Evolutionary conservation across 108 stramenopile genomes (phyloP), one percentile per base, ranked within the genome.

Genomic region (Epithemia pelagica): DNA sequence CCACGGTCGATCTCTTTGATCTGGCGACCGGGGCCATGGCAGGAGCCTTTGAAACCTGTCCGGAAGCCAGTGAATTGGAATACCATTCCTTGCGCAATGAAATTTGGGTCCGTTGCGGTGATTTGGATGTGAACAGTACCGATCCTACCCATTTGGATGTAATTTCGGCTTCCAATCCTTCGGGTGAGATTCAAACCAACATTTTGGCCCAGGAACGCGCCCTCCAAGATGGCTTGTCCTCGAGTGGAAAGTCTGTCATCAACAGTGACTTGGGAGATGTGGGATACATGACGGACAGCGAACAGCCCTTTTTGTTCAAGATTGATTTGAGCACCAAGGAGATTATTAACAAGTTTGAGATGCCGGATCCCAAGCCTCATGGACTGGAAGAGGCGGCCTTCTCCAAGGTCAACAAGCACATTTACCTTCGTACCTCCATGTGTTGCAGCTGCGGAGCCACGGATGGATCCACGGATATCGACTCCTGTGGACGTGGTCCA

Each of bases 41-140:
- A 25, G 65, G 65, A 21, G 59, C 65, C 10, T 63, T 74, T 33
- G 67, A 62, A 2, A 63, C 67, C 52, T 74, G 73, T 54, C 1
- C 24, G 26, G 64, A 33, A 19, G 67, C 73, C 19, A 25, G n/a
- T 30, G 61, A 61, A 30, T 23, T 74, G 56, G 67, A 74, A 56
- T 74, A 63, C 62, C 61, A 68, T 58, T 63, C 73, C 23, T 55
- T 68, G n/a, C 73, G 73, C 28, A 67, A 74, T 8, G 73, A 74
- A 54, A 54, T 68, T 18, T 74, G 67, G 62, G 67, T 74, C 7
- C 67, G 73, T 31, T 74, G 73, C 54, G 26, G 29, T n/a, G n/a
- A n/a, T n/a, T n/a, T n/a, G 24, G 65, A 28, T 37, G 55, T 61
- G 1, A 55, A 51, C 15, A 60, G 15, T 1, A 63, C 66, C 65